A percentile compares a stretch with the other conserved stretches of the same genome.
Evolutionary conservation across 1,284 basidiomycete genomes (phyloP).

Genomic region (Ustilago lituana): DNA sequence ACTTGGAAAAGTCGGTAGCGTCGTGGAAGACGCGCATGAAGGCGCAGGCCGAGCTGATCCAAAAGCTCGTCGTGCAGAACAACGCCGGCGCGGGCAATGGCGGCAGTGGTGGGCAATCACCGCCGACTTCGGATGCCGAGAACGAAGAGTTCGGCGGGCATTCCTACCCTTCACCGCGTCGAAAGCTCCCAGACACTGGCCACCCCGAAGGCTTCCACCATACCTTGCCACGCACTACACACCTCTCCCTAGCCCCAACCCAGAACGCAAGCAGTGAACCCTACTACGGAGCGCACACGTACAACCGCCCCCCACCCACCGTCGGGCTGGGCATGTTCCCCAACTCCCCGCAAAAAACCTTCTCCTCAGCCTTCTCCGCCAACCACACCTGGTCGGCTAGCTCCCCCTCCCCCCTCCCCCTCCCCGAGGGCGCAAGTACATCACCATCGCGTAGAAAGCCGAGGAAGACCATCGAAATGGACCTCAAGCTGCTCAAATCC

Average conservation of each 20-base stretch:
- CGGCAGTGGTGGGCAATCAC: slow-evolving; percentile 3
- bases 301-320: slow-evolving; percentile 45
- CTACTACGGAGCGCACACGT: slow-evolving; percentile 58
- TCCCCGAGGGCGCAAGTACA: neutral
- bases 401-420: slow-evolving; percentile 45
- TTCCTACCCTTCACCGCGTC: slow-evolving; percentile 2
- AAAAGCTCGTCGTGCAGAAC: slow-evolving; percentile 34
- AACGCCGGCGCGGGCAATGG: too few species aligned
- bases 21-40: slow-evolving; percentile 54
- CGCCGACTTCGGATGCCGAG: slow-evolving; percentile 21
- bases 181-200: neutral
- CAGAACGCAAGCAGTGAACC: slow-evolving; percentile 7
- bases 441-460: slow-evolving; percentile 32
- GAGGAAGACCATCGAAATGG: slow-evolving; percentile 57
- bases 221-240: slow-evolving; percentile 23
- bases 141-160: slow-evolving; percentile 5
- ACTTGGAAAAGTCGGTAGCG: slow-evolving; percentile 55
- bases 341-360: slow-evolving; percentile 29
- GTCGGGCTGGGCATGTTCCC: slow-evolving; percentile 19
- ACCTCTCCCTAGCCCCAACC: slow-evolving; percentile 19
- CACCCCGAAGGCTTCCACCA: neutral
- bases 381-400: slow-evolving; percentile 10
- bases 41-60: slow-evolving; percentile 56
- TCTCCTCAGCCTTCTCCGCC: neutral
- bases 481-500: slow-evolving; percentile 43